Base-by-base conservation (phyloP, 176 grass and related monocot species). In the Oryza nivara region DNA sequence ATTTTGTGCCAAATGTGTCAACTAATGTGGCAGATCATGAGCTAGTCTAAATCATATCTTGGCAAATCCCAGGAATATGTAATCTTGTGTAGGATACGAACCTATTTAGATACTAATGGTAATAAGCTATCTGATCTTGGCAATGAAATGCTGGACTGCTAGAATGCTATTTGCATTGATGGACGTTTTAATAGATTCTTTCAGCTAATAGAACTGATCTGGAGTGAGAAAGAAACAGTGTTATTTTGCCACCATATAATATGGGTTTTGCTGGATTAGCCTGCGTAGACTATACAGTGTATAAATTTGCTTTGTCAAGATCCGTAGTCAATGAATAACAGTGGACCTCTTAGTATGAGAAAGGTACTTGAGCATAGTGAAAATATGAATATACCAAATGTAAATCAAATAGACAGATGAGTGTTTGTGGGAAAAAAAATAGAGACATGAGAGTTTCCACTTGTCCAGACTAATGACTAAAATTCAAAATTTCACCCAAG, bases 81-180 rank as follows among this genome's bases (percentile, higher is more conserved):
- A 81, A 76, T 47, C 61, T 81, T 72, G 30, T 65, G 52, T 81
- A 89, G 45, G 32, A 47, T 72, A 22, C 51, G 56, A 73, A 44
- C 9, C 54, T 66, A 77, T 67, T 10, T 16, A 67, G 44, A 46
- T 26, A 20, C 15, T 19, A 80, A 49, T 23, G 34, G 22, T 19
- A 46, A 6, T 17, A 75, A 13, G 3, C 17, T 60, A 10, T 17
- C 44, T 52, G 10, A 81, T 38, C 5, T 19, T 23, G 12, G n/a
- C 13, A 22, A 34, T 58, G 11, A 68, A 68, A 46, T 16, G 63
- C 35, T n/a, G 45, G 4, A 60, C 23, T 84, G 36, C 11, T 30
- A 46, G 8, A 68, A 36, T 88, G 35, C 7, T 79, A 45, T 78
- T 68, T 73, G 35, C 10, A 15, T 17, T 23, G 0, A 28, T 16